Percentiles rank a stretch among this genome's conserved stretches.
phyloP scores from a whole-genome alignment of 495 filamentous ascomycete species.

The Corynascus novoguineensis region DNA sequence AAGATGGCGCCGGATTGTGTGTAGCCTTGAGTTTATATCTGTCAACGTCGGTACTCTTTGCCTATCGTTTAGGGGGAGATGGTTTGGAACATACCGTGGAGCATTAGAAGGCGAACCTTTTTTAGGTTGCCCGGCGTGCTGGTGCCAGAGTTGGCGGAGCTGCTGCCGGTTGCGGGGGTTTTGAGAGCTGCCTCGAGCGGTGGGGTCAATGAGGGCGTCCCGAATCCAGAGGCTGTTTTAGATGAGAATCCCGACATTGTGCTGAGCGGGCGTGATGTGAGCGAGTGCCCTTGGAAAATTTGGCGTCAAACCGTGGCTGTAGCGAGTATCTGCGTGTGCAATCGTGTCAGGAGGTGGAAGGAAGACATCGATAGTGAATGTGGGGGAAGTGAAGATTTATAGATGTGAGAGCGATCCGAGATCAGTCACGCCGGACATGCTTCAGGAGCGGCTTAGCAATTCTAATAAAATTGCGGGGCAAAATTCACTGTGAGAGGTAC shows the following conservation, averaged over 20 bases:
- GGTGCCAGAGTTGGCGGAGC: neutral
- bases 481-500: neutral
- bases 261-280: neutral
- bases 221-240: neutral
- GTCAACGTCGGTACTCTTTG: too few species aligned
- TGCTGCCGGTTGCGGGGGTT: slow-evolving; percentile 6
- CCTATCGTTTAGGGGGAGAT: slow-evolving; percentile 5
- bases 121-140: slow-evolving; percentile 20
- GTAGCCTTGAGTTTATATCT: slow-evolving; percentile 51
- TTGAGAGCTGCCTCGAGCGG: neutral
- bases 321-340: neutral
- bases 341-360: neutral
- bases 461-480: neutral
- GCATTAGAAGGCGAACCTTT: slow-evolving; percentile 52
- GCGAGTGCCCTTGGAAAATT: too few species aligned
- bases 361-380: slow-evolving; percentile 2
- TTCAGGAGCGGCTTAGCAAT: neutral
- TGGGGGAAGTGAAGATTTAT: neutral
- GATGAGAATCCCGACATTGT: too few species aligned
- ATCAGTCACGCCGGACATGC: neutral
- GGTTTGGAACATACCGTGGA: slow-evolving; percentile 41
- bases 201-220: slow-evolving; percentile 1
- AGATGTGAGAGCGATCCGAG: neutral
- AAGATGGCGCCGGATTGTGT: slow-evolving; percentile 87
- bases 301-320: too few species aligned